A percentile compares a stretch with the other conserved stretches of the same genome.
Evolutionary conservation across 805 yeast genomes (phyloP).

Genomic region (Spencermartinsiella europaea): DNA sequence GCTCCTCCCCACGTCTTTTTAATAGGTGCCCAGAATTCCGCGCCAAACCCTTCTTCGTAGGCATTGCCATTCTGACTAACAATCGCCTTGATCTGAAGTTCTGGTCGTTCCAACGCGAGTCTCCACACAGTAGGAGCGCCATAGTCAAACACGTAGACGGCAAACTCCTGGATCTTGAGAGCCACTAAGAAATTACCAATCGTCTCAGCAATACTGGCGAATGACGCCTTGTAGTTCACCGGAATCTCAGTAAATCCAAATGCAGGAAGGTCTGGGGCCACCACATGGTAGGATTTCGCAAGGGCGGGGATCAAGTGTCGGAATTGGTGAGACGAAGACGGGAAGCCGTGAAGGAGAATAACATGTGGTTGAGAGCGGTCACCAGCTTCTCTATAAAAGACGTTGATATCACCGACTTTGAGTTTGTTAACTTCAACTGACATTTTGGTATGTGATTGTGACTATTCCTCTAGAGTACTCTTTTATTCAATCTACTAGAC

Average conservation of each 20-base stretch:
- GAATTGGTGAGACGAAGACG: conserved; percentile 40
- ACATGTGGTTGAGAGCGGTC: conserved; percentile 31
- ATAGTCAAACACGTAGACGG: conserved; percentile 40
- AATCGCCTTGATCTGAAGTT: conserved; percentile 28
- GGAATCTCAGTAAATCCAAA: conserved; percentile 24
- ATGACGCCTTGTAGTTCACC: conserved; percentile 27
- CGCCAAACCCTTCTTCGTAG: conserved; percentile 39
- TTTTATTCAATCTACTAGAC: no score
- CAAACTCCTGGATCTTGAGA: conserved; percentile 29
- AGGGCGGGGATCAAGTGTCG: conserved; percentile 36
- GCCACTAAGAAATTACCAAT: conserved; percentile 31
- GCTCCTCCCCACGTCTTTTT: conserved; percentile 31
- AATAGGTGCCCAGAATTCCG: conserved; percentile 37
- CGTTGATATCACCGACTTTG: conserved; percentile 24
- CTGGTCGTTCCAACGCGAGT: conserved; percentile 34
- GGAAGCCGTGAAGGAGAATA: conserved; percentile 42
- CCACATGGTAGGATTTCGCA: conserved; percentile 34
- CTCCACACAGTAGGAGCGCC: conserved; percentile 42
- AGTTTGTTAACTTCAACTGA: background rate
- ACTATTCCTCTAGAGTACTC: no score
- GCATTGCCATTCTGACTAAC: conserved; percentile 43
- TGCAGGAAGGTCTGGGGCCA: conserved; percentile 43
- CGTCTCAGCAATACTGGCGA: conserved; percentile 32
- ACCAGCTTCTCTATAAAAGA: conserved; percentile 41
- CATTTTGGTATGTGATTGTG: background rate